Evolutionary conservation across 73 alveolate species (phyloP), one percentile per base, ranked within the genome.

Genomic region (Paramecium bursaria): DNA sequence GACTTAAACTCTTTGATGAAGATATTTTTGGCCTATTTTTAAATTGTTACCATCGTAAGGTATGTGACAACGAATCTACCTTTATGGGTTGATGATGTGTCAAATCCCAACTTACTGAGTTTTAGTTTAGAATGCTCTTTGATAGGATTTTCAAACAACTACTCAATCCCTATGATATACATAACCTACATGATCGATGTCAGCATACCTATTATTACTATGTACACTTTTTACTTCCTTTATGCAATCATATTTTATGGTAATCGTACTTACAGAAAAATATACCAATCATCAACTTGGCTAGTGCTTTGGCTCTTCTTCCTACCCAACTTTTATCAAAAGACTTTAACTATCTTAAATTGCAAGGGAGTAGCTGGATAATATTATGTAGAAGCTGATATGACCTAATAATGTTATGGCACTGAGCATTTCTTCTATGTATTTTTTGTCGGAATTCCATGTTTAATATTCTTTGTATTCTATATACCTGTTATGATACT

Each of bases 371-470:
- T 67, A 11, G 82, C 60, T 39, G 55, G 44, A 39, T 42, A 29
- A 21, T 25, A 44, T 39, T 67, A 67, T 42, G 60, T 67, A 21
- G 22, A 67, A 67, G 50, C 82, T 17, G 82, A 67, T 42, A 9
- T 67, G 19, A 67, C 26, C 44, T 42, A 67, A 67, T 19, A 42
- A 39, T 67, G 82, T 42, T 67, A 67, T 67, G 53, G 55, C 33
- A 67, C 82, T 67, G 55, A 31, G 11, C 82, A 67, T 67, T 67
- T 67, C 46, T 67, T 67, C 11, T 67, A 67, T 17, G 35, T 57
- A 39, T 27, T 67, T 3, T 67, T 67, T 67, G 35, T 67, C 14
- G 26, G 60, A n/a, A 42, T 67, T 25, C 82, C 82, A 7, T 67
- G 82, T 67, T 10, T 67, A n/a, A 2, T 67, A 14, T 67, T 67